A percentile compares a stretch with the other conserved stretches of the same genome.
phyloP scores from a whole-genome alignment of 2,329 filamentous ascomycete genomes.

The Fusarium falciforme region DNA sequence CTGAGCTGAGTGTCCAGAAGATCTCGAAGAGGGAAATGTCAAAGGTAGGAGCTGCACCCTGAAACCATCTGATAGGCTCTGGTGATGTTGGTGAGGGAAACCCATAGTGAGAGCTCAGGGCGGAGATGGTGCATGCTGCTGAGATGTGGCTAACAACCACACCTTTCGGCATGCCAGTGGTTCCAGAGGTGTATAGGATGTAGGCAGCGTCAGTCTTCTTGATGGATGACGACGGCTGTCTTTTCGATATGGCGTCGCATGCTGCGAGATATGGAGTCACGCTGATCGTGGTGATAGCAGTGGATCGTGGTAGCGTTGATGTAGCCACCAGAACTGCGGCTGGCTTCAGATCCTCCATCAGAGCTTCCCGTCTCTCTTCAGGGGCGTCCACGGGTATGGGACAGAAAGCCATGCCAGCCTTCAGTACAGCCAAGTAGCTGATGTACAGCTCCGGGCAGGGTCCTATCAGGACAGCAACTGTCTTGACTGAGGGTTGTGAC shows the following conservation, averaged over 20 bases:
- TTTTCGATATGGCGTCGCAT: background rate
- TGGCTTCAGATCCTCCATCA: conserved; percentile 15
- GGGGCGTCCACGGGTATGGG: conserved; percentile 11
- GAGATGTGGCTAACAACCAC: conserved; percentile 22
- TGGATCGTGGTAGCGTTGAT: background rate
- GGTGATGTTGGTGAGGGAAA: background rate
- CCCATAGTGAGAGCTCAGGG: conserved; percentile 8
- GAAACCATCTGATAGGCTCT: conserved; percentile 18
- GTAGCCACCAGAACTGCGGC: background rate
- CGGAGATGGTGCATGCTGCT: conserved; percentile 4
- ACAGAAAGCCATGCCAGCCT: conserved; percentile 18
- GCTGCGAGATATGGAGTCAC: background rate
- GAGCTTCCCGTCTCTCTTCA: background rate
- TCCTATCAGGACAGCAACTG: conserved; percentile 4
- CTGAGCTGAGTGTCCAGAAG: conserved; percentile 16
- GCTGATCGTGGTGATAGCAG: background rate
- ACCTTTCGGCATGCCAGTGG: conserved; percentile 17
- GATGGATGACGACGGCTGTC: fast-evolving
- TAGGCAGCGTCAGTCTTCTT: background rate
- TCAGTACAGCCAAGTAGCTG: conserved; percentile 12
- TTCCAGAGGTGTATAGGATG: conserved; percentile 20
- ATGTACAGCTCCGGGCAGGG: conserved; percentile 22
- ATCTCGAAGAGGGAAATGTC: conserved; percentile 27
- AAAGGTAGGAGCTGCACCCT: conserved; percentile 19
- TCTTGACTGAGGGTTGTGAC: background rate